phyloP scores from a whole-genome alignment of 1,284 basidiomycete genomes.

The Cryptococcus sp. region DNA sequence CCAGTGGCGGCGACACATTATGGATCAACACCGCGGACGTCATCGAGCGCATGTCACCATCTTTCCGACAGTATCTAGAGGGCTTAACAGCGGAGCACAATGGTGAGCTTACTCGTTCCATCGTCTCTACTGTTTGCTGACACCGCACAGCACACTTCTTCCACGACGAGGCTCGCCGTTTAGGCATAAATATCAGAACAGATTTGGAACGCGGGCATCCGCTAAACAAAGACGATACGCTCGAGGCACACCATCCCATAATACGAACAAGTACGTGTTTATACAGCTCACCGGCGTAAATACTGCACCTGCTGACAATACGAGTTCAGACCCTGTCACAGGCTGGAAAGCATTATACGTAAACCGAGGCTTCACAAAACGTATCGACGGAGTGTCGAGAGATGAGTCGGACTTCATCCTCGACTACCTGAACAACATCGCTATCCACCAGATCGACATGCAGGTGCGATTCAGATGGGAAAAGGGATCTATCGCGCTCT shows the following conservation, averaged over 20 bases:
- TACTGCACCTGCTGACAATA: background rate
- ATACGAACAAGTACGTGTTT: slow-evolving; percentile 55
- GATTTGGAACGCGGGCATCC: slow-evolving; percentile 59
- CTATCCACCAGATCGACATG: slow-evolving; percentile 60
- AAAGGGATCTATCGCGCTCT: slow-evolving; percentile 52
- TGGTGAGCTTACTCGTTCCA: too few species aligned
- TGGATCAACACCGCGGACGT: slow-evolving; percentile 63
- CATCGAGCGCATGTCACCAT: slow-evolving; percentile 60
- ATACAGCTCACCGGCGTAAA: background rate
- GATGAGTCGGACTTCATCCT: slow-evolving; percentile 61
- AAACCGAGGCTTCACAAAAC: slow-evolving; percentile 64
- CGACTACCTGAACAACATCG: slow-evolving; percentile 41
- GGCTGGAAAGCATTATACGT: slow-evolving; percentile 68
- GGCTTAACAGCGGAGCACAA: slow-evolving; percentile 62
- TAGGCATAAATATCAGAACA: slow-evolving; percentile 34
- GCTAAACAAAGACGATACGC: slow-evolving; percentile 61
- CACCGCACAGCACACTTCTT: slow-evolving; percentile 59
- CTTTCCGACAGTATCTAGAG: slow-evolving; percentile 62
- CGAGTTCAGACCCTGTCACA: slow-evolving; percentile 56
- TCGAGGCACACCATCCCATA: slow-evolving; percentile 61
- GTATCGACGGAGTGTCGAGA: slow-evolving; percentile 62
- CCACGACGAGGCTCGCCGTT: slow-evolving; percentile 52
- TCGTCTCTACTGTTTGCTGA: too few species aligned
- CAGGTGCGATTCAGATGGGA: slow-evolving; percentile 60
- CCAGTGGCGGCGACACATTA: slow-evolving; percentile 55